A percentile compares a stretch with the other conserved stretches of the same genome.
phyloP scores from a whole-genome alignment of 768 basidiomycete genomes.

The Rhodotorula kratochvilovae region DNA sequence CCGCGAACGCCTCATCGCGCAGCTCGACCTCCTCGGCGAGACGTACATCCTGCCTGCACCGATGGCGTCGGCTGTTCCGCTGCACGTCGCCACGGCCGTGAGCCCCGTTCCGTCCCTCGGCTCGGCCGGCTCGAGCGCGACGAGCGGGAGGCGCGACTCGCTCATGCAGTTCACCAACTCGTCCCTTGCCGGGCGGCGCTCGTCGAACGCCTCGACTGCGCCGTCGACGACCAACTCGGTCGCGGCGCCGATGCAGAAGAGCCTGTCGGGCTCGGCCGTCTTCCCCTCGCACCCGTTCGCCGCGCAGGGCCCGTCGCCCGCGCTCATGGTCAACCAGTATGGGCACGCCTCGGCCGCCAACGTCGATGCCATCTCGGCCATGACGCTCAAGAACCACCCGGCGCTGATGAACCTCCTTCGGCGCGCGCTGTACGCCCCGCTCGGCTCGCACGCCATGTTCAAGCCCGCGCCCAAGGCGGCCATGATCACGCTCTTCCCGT shows the following conservation, averaged over 20 bases:
- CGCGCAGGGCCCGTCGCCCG: neutral
- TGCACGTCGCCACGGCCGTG: neutral
- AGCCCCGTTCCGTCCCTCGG: conserved; percentile 1
- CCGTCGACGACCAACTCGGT: conserved; percentile 3
- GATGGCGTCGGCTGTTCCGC: neutral
- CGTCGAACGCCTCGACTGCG: conserved; percentile 13
- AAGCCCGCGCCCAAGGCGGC: conserved; percentile 6
- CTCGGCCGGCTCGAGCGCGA: neutral
- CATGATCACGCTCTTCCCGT: conserved; percentile 24
- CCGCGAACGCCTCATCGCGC: conserved; percentile 18
- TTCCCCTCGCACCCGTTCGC: neutral
- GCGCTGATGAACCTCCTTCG: conserved; percentile 8
- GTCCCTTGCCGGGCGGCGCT: neutral
- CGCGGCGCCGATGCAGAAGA: neutral
- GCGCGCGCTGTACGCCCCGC: neutral
- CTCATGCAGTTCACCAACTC: neutral
- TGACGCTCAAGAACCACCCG: neutral
- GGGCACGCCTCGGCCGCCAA: neutral
- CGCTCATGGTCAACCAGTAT: neutral
- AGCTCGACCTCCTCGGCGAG: conserved; percentile 30
- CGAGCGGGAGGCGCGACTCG: conserved; percentile 10
- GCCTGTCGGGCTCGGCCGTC: neutral
- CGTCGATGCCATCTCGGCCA: neutral
- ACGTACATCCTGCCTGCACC: neutral
- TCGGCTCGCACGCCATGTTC: neutral